These are phyloP conservation scores for Mucor irregularis DNA, from an alignment of 371 early-diverging fungal genomes.

Conservation along the genomic window DNA sequence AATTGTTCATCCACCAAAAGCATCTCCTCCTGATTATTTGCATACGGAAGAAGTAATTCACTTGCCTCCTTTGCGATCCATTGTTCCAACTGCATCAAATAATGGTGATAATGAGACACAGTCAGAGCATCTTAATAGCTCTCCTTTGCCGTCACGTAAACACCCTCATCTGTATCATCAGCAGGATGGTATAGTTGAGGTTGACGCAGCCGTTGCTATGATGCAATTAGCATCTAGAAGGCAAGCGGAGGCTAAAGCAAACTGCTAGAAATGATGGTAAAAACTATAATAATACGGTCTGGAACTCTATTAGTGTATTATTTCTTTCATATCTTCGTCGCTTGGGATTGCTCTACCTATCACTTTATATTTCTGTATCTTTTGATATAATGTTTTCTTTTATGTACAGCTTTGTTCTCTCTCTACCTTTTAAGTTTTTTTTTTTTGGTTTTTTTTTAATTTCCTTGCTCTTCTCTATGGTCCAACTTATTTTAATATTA, in stretches of 20 bases:
- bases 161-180: not conserved
- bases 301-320: constrained; percentile 1
- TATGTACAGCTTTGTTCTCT: not conserved
- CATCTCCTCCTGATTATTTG: not conserved
- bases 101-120: no score
- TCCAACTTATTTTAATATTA: no score
- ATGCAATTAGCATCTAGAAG: constrained; percentile 21
- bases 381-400: constrained; percentile 3
- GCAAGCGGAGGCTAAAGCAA: not conserved
- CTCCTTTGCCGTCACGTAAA: not conserved
- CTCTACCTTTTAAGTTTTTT: not conserved
- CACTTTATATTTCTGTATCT: not conserved
- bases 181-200: constrained; percentile 16
- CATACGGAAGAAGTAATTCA: constrained; percentile 9
- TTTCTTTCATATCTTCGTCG: not conserved
- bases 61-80: constrained; percentile 20
- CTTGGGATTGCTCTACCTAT: not conserved
- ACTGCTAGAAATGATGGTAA: not conserved
- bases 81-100: no score
- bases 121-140: no score
- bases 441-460: not conserved
- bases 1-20: not conserved
- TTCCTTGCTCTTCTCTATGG: no score
- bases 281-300: constrained; percentile 2
- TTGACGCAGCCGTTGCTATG: constrained; percentile 27